A percentile compares a stretch with the other conserved stretches of the same genome.
Evolutionary conservation across 805 yeast species (phyloP).

Genomic region (Ogataea saltuana): DNA sequence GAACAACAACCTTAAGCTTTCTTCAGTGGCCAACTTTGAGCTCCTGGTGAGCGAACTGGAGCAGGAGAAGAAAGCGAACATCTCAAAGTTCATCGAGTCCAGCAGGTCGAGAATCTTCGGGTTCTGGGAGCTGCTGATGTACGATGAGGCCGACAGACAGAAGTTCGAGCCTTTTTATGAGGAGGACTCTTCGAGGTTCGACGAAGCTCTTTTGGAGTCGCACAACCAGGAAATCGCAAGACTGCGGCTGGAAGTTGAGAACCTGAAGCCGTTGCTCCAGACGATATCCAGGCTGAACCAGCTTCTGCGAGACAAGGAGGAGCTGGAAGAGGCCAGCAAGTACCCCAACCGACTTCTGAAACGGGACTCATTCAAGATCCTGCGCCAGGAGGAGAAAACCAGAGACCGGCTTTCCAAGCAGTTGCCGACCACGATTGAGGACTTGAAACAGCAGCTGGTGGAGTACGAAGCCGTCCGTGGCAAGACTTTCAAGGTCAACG

Average conservation of each 20-base stretch:
- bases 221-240: constrained; percentile 64
- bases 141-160: constrained; percentile 50
- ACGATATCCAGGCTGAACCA: constrained; percentile 56
- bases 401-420: constrained; percentile 67
- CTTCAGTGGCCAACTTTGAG: constrained; percentile 51
- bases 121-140: constrained; percentile 64
- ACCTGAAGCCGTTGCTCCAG: constrained; percentile 55
- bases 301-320: constrained; percentile 58
- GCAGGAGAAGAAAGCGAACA: constrained; percentile 58
- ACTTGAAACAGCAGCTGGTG: constrained; percentile 47
- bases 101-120: constrained; percentile 58
- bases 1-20: constrained; percentile 49
- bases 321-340: constrained; percentile 66
- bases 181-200: constrained; percentile 40
- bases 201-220: constrained; percentile 59
- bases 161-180: constrained; percentile 46
- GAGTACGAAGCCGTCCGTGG: constrained; percentile 48
- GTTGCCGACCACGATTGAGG: constrained; percentile 62
- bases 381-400: constrained; percentile 76
- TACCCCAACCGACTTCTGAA: constrained; percentile 79
- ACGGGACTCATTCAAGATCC: constrained; percentile 74
- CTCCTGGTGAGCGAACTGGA: constrained; percentile 58
- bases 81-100: constrained; percentile 67
- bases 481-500: constrained; percentile 45
- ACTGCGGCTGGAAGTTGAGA: constrained; percentile 50